Evolutionary conservation across 73 alveolate genomes (phyloP), one percentile per base, ranked within the genome.

Genomic region (Breviolum minutum): DNA sequence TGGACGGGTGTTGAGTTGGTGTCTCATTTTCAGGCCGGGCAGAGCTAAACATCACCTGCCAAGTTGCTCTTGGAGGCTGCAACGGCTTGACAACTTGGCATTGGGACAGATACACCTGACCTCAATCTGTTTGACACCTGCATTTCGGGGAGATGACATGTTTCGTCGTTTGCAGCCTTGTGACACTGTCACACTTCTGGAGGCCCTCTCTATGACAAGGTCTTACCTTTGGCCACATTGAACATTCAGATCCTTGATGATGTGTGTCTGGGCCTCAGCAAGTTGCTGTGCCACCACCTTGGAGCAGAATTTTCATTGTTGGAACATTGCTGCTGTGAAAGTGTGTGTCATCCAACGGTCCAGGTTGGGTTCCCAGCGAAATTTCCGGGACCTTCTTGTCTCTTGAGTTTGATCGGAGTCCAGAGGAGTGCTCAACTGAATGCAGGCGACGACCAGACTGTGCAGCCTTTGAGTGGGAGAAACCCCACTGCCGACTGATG

Each of bases 401-500:
- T 76, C 24, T 62, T 9, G n/a, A 19, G 24, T 17, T 40, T 40
- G 54, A 40, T 40, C 54, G 54, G 54, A 40, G 54, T 22, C 70
- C 12, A 48, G 27, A 27, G 14, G 9, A 14, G 40, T 85, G 94
- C 79, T 63, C 63, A 17, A 22, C 16, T 13, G 61, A 2, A 8
- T 85, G 94, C 70, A 76, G 94, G 14, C 74, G 24, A 22, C 77
- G 94, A n/a, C 80, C n/a, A 13, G 79, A 85, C 30, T 85, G 94
- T 68, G 94, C 94, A 12, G 94, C 94, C 13, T 60, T 24, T 19
- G 29, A 16, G 0, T 61, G n/a, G 11, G 63, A 20, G 27, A 60
- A 22, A 5, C 19, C 63, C 30, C 20, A 10, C 63, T 85, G 94
- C 94, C 20, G n/a, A 4, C 80, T 29, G 62, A 62, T 62, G 94